These are phyloP conservation scores for Argentina anserina DNA, from an alignment of 306 rosid species.

Conservation along the genomic window DNA sequence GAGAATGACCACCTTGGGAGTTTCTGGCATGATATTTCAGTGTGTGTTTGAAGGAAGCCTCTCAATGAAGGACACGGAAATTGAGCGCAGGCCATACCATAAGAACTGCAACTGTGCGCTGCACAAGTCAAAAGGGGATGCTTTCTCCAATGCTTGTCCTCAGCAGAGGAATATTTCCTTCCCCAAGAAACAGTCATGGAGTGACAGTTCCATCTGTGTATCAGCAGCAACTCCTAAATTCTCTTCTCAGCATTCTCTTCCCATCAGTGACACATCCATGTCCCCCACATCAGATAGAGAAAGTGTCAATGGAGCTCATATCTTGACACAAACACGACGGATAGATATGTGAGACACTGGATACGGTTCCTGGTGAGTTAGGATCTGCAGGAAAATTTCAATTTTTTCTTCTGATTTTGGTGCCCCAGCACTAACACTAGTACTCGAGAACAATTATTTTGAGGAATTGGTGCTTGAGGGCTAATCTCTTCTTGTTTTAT, in stretches of 20 bases:
- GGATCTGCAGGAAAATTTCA: constrained; percentile 1
- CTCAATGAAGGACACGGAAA: constrained; percentile 41
- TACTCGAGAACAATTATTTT: neutral
- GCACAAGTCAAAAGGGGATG: constrained; percentile 11
- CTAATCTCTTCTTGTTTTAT: neutral
- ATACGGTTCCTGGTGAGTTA: neutral
- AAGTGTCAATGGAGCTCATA: neutral
- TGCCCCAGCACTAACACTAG: neutral
- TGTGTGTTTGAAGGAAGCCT: constrained; percentile 56
- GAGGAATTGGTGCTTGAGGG: neutral
- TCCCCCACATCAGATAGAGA: neutral
- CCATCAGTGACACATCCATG: too few species aligned
- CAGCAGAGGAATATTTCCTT: constrained; percentile 25
- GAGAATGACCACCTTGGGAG: constrained; percentile 37
- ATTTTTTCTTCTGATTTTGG: neutral
- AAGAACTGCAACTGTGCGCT: constrained; percentile 33
- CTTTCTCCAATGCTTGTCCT: neutral
- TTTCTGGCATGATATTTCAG: constrained; percentile 37
- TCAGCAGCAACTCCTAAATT: neutral
- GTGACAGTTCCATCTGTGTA: neutral
- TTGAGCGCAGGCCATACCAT: constrained; percentile 69
- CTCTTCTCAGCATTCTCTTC: neutral
- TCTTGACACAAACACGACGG: neutral
- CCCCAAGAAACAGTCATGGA: constrained; percentile 21
- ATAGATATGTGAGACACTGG: neutral